Evolutionary conservation across 768 basidiomycete species (phyloP).

Genomic region (Dentipellis sp.): DNA sequence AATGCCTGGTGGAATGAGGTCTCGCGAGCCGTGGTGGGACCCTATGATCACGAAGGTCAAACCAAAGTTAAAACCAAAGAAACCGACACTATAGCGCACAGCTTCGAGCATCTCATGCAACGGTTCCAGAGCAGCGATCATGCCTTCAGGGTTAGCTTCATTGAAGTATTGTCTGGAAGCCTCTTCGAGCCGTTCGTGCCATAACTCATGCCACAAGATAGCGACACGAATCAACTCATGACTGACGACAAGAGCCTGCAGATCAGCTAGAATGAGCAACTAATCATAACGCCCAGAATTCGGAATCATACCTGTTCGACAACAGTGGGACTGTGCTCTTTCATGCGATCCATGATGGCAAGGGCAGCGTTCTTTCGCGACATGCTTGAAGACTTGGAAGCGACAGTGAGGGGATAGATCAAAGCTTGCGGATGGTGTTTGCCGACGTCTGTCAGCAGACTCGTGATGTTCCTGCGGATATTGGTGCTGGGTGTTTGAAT

Average conservation of each 20-base stretch:
- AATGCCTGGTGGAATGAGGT: constrained; percentile 93
- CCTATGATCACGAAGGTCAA: constrained; percentile 35
- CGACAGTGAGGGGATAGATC: constrained; percentile 92
- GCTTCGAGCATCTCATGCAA: constrained; percentile 88
- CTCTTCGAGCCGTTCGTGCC: constrained; percentile 98
- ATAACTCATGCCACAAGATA: constrained; percentile 97
- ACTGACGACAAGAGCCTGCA: constrained; percentile 76
- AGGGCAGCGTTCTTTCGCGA: constrained; percentile 76
- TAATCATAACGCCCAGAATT: not conserved
- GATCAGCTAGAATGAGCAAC: constrained; percentile 2
- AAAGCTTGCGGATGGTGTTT: constrained; percentile 96
- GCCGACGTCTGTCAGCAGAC: constrained; percentile 84
- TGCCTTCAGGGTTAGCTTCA: constrained; percentile 92
- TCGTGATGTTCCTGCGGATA: constrained; percentile 83
- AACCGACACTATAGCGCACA: constrained; percentile 30
- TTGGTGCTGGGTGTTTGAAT: constrained; percentile 90
- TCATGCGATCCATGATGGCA: constrained; percentile 86
- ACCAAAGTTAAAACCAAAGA: not conserved
- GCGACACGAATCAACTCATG: constrained; percentile 95
- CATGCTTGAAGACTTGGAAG: constrained; percentile 87
- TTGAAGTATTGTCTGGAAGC: constrained; percentile 95
- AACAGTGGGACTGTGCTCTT: constrained; percentile 79
- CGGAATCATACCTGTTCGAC: constrained; percentile 64
- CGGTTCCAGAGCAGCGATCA: constrained; percentile 90
- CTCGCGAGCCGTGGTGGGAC: constrained; percentile 89